phyloP scores from a whole-genome alignment of 2,329 filamentous ascomycete species.

The Pyrenochaeta sp. region DNA sequence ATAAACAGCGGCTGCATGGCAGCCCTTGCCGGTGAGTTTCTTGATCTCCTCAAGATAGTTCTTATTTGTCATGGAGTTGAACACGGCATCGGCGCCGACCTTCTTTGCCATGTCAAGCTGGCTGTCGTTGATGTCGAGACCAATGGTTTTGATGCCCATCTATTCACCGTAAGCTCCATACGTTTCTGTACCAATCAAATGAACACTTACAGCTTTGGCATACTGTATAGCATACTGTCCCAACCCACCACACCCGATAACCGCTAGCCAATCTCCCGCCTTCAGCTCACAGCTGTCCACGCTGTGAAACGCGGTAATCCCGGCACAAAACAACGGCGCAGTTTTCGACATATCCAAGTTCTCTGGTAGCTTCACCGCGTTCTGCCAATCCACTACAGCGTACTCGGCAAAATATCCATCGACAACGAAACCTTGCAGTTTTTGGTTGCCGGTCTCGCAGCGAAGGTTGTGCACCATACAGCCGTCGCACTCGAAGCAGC shows the following conservation, averaged over 20 bases:
- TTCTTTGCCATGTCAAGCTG: conserved; percentile 52
- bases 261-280: conserved; percentile 51
- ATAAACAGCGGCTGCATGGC: conserved; percentile 54
- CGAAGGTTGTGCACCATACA: conserved; percentile 56
- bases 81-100: conserved; percentile 54
- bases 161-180: conserved; percentile 1
- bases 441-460: conserved; percentile 51
- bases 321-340: conserved; percentile 61
- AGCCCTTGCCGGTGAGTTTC: conserved; percentile 53
- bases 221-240: conserved; percentile 59
- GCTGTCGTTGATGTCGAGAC: conserved; percentile 56
- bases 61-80: conserved; percentile 54
- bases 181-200: neutral
- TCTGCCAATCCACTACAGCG: conserved; percentile 56
- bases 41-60: conserved; percentile 53
- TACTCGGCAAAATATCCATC: conserved; percentile 61
- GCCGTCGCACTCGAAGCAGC: conserved; percentile 58
- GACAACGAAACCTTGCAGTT: conserved; percentile 53
- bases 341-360: conserved; percentile 45
- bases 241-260: conserved; percentile 57
- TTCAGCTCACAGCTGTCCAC: conserved; percentile 45
- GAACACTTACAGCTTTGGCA: conserved; percentile 50
- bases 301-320: conserved; percentile 54
- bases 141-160: conserved; percentile 56
- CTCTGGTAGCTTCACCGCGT: conserved; percentile 53